Percentiles rank a stretch among this genome's conserved stretches.
Evolutionary conservation across 495 filamentous ascomycete species (phyloP).

Genomic region (Tuber aestivum): DNA sequence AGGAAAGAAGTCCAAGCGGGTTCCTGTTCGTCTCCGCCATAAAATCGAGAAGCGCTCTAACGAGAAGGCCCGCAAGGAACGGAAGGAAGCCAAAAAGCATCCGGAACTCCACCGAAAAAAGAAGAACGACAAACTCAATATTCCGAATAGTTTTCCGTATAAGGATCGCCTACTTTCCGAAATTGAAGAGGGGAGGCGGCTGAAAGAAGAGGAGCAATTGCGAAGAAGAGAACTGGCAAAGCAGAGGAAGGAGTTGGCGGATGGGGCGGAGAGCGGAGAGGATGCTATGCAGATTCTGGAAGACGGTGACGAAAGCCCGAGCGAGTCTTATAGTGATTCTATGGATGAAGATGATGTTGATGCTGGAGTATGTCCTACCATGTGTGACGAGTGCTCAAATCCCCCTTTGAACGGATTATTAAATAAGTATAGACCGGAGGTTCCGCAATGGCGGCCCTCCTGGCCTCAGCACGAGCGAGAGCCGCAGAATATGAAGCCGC

Average conservation of each 20-base stretch:
- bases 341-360: constrained; percentile 50
- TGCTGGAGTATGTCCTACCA: constrained; percentile 20
- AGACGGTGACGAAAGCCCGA: constrained; percentile 47
- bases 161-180: constrained; percentile 91
- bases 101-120: constrained; percentile 92
- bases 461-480: constrained; percentile 82
- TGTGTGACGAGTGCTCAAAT: background rate
- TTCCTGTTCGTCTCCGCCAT: constrained; percentile 77
- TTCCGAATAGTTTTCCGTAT: constrained; percentile 95
- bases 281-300: constrained; percentile 45
- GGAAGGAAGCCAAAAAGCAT: constrained; percentile 87
- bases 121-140: constrained; percentile 70
- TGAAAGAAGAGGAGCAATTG: constrained; percentile 72
- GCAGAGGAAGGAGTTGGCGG: constrained; percentile 49
- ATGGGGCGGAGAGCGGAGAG: constrained; percentile 46
- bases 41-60: constrained; percentile 93
- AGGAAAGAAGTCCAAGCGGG: constrained; percentile 94
- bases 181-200: constrained; percentile 77
- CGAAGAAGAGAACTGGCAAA: constrained; percentile 66
- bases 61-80: constrained; percentile 81
- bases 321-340: constrained; percentile 49
- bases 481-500: constrained; percentile 67
- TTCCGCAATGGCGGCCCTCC: constrained; percentile 86
- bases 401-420: background rate
- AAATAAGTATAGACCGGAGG: constrained; percentile 56